Evolutionary conservation across 2,329 filamentous ascomycete genomes (phyloP).

Genomic region (Pleomassaria siparia): DNA sequence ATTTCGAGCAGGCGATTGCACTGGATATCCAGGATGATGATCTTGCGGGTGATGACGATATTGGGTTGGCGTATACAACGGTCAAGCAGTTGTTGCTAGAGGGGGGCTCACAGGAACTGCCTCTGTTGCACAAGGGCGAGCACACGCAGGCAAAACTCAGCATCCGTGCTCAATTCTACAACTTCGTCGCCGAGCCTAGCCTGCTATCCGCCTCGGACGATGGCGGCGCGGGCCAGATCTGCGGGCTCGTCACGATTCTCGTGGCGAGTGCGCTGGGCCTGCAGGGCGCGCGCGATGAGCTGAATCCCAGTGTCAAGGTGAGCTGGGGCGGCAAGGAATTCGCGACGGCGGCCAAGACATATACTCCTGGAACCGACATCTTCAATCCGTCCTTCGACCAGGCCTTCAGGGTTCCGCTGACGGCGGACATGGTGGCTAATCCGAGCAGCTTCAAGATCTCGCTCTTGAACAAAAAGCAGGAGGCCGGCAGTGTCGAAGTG

Average conservation of each 20-base stretch:
- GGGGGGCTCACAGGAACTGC: conserved; percentile 47
- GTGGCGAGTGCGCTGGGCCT: conserved; percentile 48
- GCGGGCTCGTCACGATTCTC: conserved; percentile 48
- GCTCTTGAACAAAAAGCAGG: conserved; percentile 30
- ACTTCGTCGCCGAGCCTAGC: conserved; percentile 43
- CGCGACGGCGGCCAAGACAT: conserved; percentile 46
- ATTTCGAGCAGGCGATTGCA: conserved; percentile 48
- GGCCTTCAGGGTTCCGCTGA: conserved; percentile 49
- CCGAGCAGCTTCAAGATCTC: conserved; percentile 26
- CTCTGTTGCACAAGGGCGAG: conserved; percentile 43
- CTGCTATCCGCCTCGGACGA: conserved; percentile 33
- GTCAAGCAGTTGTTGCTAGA: conserved; percentile 47
- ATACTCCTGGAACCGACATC: conserved; percentile 51
- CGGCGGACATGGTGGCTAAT: conserved; percentile 29
- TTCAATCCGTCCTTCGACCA: conserved; percentile 53
- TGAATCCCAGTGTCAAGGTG: conserved; percentile 51
- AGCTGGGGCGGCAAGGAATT: conserved; percentile 47
- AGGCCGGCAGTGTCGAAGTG: conserved; percentile 29
- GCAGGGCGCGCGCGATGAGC: conserved; percentile 46
- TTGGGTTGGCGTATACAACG: conserved; percentile 46
- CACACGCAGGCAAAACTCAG: conserved; percentile 39
- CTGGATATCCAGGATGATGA: conserved; percentile 51
- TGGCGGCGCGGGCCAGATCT: conserved; percentile 34
- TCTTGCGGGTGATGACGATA: conserved; percentile 46
- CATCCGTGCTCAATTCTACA: conserved; percentile 46